Base-by-base conservation (phyloP, 495 filamentous ascomycete species). In the Penicillium soppii region DNA sequence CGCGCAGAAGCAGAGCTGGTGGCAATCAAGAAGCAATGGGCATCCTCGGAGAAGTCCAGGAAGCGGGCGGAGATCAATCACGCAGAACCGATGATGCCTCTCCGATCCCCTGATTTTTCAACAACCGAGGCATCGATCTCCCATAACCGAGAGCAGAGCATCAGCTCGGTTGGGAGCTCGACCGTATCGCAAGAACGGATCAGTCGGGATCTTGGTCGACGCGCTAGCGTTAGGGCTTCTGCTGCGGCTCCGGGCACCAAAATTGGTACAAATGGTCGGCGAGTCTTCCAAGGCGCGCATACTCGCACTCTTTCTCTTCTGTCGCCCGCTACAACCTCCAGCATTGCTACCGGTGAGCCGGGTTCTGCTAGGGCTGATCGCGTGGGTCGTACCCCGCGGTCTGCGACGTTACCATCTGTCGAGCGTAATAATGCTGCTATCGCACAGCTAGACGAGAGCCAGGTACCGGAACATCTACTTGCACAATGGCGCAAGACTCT, bases 21-120 rank as follows among this genome's bases (percentile, higher is more conserved):
- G 26, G 82, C 73, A 49, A 73, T 97, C 40, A 96, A 96, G 69
- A 87, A 82, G 52, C 89, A 94, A 60, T 88, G 90, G 89, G 80
- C 87, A 2, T 66, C 74, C 20, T 85, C 92, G 27, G 91, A 96
- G 62, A 84, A 83, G 43, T 81, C 82, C 30, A 91, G 82, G 74
- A 92, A 94, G 71, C 78, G 83, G 33, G 81, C 82, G 10, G 82
- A 90, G 33, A 74, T 83, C 52, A 71, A 66, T 44, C 68, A 76
- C 36, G 72, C 79, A 5, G 82, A 83, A 23, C 78, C 76, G 39
- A 61, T 89, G 54, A 63, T 81, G 22, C 78, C 82, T n/a, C 63
- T 89, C 16, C 77, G 76, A 35, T 70, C 72, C 9, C 65, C 67
- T 30, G 71, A 67, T 20, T 36, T 57, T n/a, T 30, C 56, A 30